A percentile compares a stretch with the other conserved stretches of the same genome.
Evolutionary conservation across 2,329 filamentous ascomycete genomes (phyloP).

Genomic region (Hymenoscyphus scutula): DNA sequence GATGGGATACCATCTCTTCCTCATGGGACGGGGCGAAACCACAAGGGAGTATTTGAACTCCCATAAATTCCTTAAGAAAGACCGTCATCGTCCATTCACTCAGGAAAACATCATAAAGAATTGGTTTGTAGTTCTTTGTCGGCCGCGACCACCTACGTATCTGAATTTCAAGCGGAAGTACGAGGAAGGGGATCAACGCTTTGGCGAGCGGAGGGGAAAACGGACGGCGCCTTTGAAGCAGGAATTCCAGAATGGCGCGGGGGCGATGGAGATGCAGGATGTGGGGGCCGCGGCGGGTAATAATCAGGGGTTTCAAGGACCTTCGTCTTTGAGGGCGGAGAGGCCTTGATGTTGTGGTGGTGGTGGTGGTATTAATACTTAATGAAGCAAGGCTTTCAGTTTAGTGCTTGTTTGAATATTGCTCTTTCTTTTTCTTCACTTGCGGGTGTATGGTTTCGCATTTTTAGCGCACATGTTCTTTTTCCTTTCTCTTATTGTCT

Average conservation of each 20-base stretch:
- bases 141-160: conserved; percentile 84
- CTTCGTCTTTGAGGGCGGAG: background rate
- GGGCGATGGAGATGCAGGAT: conserved; percentile 66
- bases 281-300: conserved; percentile 33
- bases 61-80: conserved; percentile 89
- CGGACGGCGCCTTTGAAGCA: conserved; percentile 47
- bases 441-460: background rate
- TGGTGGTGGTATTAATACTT: background rate
- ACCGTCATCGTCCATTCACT: conserved; percentile 87
- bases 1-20: conserved; percentile 84
- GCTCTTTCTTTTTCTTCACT: background rate
- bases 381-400: background rate
- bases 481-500: background rate
- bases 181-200: conserved; percentile 77
- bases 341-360: conserved; percentile 5
- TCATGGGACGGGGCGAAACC: conserved; percentile 88
- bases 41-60: conserved; percentile 95
- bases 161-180: conserved; percentile 80
- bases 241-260: conserved; percentile 50
- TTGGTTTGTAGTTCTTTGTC: conserved; percentile 75
- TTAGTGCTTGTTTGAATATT: background rate
- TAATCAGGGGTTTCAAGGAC: conserved; percentile 8
- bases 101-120: conserved; percentile 75
- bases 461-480: conserved; percentile 2
- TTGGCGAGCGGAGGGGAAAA: conserved; percentile 59